Evolutionary conservation across 306 rosid species (phyloP).

Genomic region (Rosa chinensis): DNA sequence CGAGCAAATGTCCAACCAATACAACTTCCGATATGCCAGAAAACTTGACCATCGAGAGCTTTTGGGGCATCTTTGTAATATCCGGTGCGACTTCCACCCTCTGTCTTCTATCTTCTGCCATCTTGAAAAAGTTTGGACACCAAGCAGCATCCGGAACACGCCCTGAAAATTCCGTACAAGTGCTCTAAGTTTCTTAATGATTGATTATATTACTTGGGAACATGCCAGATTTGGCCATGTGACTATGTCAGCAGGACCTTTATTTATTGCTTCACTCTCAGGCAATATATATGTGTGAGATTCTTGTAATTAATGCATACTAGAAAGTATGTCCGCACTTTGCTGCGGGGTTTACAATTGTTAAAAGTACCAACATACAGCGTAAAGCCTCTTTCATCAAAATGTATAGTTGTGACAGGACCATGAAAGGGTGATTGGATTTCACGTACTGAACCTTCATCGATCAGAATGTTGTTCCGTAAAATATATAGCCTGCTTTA

Average conservation of each 20-base stretch:
- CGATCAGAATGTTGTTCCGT: too few relatives aligned
- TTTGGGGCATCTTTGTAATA: slow-evolving; percentile 52
- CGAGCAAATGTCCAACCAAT: slow-evolving; percentile 25
- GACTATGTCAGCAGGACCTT: background rate
- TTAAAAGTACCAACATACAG: too few relatives aligned
- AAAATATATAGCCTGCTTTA: too few relatives aligned
- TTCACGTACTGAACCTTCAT: too few relatives aligned
- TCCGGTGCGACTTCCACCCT: slow-evolving; percentile 53
- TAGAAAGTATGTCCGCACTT: too few relatives aligned
- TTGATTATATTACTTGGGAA: background rate
- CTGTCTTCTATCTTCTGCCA: slow-evolving; percentile 35
- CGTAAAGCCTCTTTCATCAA: too few relatives aligned
- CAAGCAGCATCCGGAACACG: background rate
- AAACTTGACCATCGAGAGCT: slow-evolving; percentile 45
- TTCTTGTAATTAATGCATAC: too few relatives aligned
- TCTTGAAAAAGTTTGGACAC: background rate
- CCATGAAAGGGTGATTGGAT: too few relatives aligned
- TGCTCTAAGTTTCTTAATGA: too few relatives aligned
- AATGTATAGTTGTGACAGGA: too few relatives aligned
- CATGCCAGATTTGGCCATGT: background rate
- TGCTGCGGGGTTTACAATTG: too few relatives aligned
- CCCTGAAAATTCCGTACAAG: too few relatives aligned
- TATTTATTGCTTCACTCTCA: background rate
- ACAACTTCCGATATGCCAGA: slow-evolving; percentile 13
- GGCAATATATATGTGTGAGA: background rate